Percentiles rank a stretch among this genome's conserved stretches.
phyloP scores from a whole-genome alignment of 2,329 filamentous ascomycete genomes.

The Aspergillus sojae region DNA sequence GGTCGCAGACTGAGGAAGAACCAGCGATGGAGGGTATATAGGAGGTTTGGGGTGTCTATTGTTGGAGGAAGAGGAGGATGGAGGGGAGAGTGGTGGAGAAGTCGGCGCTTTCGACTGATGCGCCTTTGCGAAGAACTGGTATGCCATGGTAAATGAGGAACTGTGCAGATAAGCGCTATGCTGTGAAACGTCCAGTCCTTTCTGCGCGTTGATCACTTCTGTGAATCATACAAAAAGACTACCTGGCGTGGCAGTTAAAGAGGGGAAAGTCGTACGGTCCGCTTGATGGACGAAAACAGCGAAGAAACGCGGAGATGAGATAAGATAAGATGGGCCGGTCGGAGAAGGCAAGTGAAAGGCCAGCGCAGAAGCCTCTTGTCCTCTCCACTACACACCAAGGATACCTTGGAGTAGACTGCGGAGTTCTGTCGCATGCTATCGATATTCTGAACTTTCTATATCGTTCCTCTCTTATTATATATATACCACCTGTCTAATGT shows the following conservation, averaged over 20 bases:
- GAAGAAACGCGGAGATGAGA: constrained; percentile 38
- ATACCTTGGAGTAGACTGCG: background rate
- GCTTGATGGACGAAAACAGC: constrained; percentile 11
- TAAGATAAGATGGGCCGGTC: constrained; percentile 35
- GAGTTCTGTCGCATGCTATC: constrained; percentile 8
- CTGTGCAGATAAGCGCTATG: background rate
- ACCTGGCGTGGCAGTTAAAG: background rate
- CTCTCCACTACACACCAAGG: constrained; percentile 4
- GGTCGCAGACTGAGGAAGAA: constrained; percentile 27
- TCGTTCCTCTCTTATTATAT: constrained; percentile 7
- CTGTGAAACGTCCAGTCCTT: background rate
- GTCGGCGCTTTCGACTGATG: constrained; percentile 30
- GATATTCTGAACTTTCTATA: background rate
- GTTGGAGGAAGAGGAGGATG: constrained; percentile 21
- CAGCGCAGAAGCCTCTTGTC: constrained; percentile 23
- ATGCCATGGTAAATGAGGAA: constrained; percentile 32
- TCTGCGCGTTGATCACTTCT: background rate
- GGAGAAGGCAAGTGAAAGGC: constrained; percentile 16
- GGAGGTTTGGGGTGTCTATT: constrained; percentile 28
- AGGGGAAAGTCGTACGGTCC: constrained; percentile 5
- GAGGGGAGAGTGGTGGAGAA: constrained; percentile 27
- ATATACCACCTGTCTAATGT: constrained; percentile 7
- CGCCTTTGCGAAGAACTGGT: constrained; percentile 41
- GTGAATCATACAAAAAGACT: background rate
- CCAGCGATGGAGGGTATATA: constrained; percentile 34